Percentiles rank a stretch among this genome's conserved stretches.
phyloP scores from a whole-genome alignment of 441 rosid species.

The Theobroma grandiflorum region DNA sequence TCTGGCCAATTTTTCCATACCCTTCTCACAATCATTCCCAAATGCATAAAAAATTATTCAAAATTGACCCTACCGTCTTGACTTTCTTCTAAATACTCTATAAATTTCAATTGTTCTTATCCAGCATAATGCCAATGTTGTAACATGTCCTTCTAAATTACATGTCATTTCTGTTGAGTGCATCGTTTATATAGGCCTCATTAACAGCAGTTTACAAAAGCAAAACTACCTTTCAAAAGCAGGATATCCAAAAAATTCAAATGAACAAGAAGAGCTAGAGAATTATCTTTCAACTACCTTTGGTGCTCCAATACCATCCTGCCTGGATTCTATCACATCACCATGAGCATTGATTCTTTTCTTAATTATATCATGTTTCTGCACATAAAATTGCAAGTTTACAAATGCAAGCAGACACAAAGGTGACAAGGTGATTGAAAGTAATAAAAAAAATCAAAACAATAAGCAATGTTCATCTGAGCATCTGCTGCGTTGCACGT shows the following conservation, averaged over 20 bases:
- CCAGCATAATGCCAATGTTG: neutral
- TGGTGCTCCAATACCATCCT: slow-evolving; percentile 63
- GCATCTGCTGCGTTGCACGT: slow-evolving; percentile 37
- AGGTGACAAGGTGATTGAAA: neutral
- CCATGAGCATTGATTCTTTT: slow-evolving; percentile 59
- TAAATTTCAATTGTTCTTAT: slow-evolving; percentile 3
- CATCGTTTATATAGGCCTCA: neutral
- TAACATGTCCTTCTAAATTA: neutral
- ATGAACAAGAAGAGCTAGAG: neutral
- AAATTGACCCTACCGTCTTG: neutral
- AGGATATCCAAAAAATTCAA: neutral
- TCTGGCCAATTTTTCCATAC: neutral
- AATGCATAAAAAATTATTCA: neutral
- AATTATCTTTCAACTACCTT: slow-evolving; percentile 44
- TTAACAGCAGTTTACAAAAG: neutral
- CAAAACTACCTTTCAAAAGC: neutral
- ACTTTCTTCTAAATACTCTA: neutral
- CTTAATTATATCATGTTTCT: slow-evolving; percentile 66
- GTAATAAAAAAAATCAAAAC: slow-evolving; percentile 12
- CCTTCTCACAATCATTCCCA: neutral
- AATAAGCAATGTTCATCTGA: neutral
- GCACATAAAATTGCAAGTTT: slow-evolving; percentile 17
- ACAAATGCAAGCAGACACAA: slow-evolving; percentile 7
- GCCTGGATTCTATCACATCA: slow-evolving; percentile 54
- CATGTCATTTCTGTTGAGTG: neutral